These are phyloP conservation scores for Aspergillus sp. DNA, from an alignment of 2,329 filamentous ascomycete genomes.

Conservation along the genomic window DNA sequence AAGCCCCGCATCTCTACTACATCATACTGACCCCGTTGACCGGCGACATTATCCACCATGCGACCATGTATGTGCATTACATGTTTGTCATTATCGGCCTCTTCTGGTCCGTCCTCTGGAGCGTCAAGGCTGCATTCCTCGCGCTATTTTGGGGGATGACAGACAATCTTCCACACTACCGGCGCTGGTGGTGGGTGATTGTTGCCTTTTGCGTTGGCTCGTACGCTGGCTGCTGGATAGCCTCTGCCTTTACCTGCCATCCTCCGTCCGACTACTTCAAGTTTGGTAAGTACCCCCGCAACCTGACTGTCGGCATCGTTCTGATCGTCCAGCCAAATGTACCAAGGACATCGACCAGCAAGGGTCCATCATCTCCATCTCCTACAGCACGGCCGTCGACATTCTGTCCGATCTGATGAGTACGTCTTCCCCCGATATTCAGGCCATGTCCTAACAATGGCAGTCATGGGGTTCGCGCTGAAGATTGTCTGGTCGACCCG, in stretches of 20 bases:
- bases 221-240: constrained; percentile 27
- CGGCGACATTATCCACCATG: constrained; percentile 21
- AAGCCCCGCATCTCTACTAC: constrained; percentile 28
- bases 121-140: constrained; percentile 27
- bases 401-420: constrained; percentile 31
- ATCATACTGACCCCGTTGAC: constrained; percentile 16
- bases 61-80: constrained; percentile 19
- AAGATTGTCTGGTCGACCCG: constrained; percentile 32
- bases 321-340: constrained; percentile 21
- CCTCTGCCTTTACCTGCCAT: constrained; percentile 25
- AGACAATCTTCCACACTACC: constrained; percentile 22
- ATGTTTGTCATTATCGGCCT: constrained; percentile 27
- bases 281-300: constrained; percentile 16
- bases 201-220: constrained; percentile 15
- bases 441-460: background rate
- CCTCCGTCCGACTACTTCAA: constrained; percentile 25
- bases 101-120: constrained; percentile 30
- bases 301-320: no score
- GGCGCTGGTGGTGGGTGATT: constrained; percentile 21
- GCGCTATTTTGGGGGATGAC: constrained; percentile 27
- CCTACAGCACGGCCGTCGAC: constrained; percentile 29
- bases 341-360: constrained; percentile 20
- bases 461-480: constrained; percentile 38
- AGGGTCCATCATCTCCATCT: constrained; percentile 25
- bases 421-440: constrained; percentile 9